Percentiles rank a stretch among this genome's conserved stretches.
phyloP scores from a whole-genome alignment of 306 rosid species.

The Mimosa bimucronata region DNA sequence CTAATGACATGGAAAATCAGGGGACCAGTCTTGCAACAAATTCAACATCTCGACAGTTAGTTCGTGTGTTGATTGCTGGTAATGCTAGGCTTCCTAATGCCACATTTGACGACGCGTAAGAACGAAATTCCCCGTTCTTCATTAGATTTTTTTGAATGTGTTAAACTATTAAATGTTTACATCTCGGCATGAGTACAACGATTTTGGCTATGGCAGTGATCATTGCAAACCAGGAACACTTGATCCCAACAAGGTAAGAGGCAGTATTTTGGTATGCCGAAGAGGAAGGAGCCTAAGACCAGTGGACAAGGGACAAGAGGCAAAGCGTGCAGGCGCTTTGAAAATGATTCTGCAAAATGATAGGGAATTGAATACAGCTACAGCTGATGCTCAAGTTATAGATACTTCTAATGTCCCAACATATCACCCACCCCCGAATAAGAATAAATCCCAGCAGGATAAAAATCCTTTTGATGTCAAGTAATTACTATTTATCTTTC shows the following conservation, averaged over 20 bases:
- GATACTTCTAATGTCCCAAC: neutral
- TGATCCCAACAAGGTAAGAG: neutral
- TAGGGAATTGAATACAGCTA: neutral
- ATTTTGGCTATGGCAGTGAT: neutral
- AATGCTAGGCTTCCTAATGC: neutral
- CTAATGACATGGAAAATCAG: neutral
- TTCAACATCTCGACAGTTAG: neutral
- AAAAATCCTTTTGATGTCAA: neutral
- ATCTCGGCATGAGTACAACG: neutral
- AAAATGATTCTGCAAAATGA: neutral
- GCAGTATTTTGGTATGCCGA: neutral
- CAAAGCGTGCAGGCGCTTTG: neutral
- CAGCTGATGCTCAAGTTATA: slow-evolving; percentile 1
- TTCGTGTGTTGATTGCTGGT: neutral
- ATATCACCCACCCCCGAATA: neutral
- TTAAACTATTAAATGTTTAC: too few species aligned
- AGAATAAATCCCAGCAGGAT: neutral
- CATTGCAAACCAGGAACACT: neutral
- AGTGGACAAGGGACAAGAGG: neutral
- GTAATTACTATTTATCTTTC: neutral
- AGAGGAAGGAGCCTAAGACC: neutral
- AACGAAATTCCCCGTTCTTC: neutral
- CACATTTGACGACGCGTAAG: neutral
- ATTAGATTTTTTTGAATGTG: neutral
- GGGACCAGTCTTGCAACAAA: neutral